Conservation (phyloP, 176 grass and related monocot genomes). For the Aechmea fasciata region DNA sequence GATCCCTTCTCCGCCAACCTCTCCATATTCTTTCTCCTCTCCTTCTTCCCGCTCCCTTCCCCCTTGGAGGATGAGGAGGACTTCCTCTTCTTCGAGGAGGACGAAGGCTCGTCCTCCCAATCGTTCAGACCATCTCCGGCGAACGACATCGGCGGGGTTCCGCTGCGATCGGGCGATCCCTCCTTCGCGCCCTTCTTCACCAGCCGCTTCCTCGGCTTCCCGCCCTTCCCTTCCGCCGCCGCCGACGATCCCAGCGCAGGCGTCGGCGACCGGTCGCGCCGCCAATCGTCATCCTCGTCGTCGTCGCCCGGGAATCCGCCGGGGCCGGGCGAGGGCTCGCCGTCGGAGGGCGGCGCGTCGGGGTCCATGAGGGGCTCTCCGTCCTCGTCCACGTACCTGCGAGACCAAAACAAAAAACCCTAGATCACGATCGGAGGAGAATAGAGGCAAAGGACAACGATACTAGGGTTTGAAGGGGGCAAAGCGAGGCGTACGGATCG, state of each 20-base stretch:
- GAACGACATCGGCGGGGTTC: not conserved
- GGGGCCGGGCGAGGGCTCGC: constrained; percentile 14
- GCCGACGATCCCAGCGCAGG: constrained; percentile 36
- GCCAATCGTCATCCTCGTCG: constrained; percentile 45
- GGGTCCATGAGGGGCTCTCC: constrained; percentile 72
- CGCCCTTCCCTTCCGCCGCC: constrained; percentile 23
- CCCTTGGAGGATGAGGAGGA: constrained; percentile 28
- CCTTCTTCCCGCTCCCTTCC: constrained; percentile 23
- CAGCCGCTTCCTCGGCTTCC: constrained; percentile 63
- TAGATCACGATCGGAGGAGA: constrained; percentile 1
- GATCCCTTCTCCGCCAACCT: constrained; percentile 26
- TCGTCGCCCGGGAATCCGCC: constrained; percentile 28
- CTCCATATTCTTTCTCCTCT: constrained; percentile 33
- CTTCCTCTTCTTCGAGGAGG: constrained; percentile 38
- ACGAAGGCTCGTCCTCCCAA: constrained; percentile 21
- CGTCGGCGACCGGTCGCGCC: constrained; percentile 54
- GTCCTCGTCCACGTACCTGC: constrained; percentile 74
- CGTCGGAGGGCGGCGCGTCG: constrained; percentile 27
- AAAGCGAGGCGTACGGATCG: constrained; percentile 8
- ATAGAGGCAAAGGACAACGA: not conserved
- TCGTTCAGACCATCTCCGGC: constrained; percentile 44
- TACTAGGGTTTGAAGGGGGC: not conserved
- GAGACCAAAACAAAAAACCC: constrained; percentile 4
- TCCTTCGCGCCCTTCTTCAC: constrained; percentile 48
- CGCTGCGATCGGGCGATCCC: constrained; percentile 5